Evolutionary conservation across 1,139 yeast genomes (phyloP).

Genomic region (Lodderomyces margitis): DNA sequence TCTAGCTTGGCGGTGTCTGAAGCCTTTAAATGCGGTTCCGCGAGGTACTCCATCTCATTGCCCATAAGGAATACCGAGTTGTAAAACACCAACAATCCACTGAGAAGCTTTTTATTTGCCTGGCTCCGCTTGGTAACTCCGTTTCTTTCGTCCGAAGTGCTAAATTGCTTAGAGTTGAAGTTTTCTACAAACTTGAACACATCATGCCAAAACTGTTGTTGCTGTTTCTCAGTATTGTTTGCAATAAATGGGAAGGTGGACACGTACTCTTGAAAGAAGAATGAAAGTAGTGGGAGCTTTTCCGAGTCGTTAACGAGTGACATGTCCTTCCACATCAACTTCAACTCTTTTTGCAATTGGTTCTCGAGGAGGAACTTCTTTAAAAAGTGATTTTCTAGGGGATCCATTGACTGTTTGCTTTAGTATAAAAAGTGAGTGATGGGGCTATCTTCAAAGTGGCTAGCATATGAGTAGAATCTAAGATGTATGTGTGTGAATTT

Average conservation of each 20-base stretch:
- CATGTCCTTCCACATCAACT: slow-evolving; percentile 68
- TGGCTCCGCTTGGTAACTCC: slow-evolving; percentile 73
- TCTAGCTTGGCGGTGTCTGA: slow-evolving; percentile 53
- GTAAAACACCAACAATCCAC: slow-evolving; percentile 63
- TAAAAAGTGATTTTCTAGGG: slow-evolving; percentile 69
- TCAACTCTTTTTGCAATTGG: slow-evolving; percentile 61
- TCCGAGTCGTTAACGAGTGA: slow-evolving; percentile 53
- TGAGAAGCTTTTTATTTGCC: slow-evolving; percentile 56
- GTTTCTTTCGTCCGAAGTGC: slow-evolving; percentile 66
- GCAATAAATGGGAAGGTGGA: slow-evolving; percentile 74
- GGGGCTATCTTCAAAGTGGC: too few species aligned
- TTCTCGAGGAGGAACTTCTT: slow-evolving; percentile 73
- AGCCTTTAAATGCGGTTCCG: slow-evolving; percentile 42
- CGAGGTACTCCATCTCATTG: slow-evolving; percentile 53
- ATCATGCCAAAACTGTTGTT: slow-evolving; percentile 67
- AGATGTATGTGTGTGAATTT: too few species aligned
- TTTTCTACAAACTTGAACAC: slow-evolving; percentile 81
- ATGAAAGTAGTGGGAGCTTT: slow-evolving; percentile 65
- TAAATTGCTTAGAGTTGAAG: slow-evolving; percentile 67
- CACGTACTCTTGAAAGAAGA: slow-evolving; percentile 60
- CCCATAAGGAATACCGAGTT: slow-evolving; percentile 73
- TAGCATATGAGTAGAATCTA: too few species aligned
- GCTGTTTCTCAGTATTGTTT: slow-evolving; percentile 42
- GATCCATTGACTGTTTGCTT: too few species aligned
- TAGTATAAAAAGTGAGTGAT: too few species aligned